Evolutionary conservation across 75 land plant species (phyloP).

Genomic region (Cupressus sempervirens): DNA sequence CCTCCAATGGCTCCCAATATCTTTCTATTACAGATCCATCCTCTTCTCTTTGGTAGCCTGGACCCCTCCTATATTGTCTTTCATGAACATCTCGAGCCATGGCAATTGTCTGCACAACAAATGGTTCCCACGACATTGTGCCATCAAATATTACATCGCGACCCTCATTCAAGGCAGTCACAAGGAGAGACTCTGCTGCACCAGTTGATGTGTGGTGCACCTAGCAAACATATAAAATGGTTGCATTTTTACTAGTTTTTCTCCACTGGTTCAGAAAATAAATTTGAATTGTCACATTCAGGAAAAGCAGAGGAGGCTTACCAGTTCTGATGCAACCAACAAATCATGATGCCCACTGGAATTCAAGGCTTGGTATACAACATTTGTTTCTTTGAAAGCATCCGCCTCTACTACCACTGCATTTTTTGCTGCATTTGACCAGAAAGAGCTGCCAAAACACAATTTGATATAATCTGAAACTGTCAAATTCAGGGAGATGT

Average conservation of each 20-base stretch:
- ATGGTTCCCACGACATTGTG: conserved; percentile 85
- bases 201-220: conserved; percentile 84
- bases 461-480: not conserved
- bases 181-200: conserved; percentile 86
- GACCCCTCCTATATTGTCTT: conserved; percentile 69
- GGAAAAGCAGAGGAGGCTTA: conserved; percentile 9
- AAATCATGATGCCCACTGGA: conserved; percentile 63
- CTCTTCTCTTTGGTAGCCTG: conserved; percentile 49
- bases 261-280: not conserved
- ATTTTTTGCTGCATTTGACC: conserved; percentile 59
- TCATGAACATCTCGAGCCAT: conserved; percentile 78
- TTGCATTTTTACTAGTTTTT: not conserved
- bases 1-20: conserved; percentile 75
- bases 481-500: not conserved
- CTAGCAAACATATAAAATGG: conserved; percentile 17
- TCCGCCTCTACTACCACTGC: conserved; percentile 90
- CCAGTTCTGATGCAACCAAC: conserved; percentile 76
- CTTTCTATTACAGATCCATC: conserved; percentile 56
- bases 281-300: not conserved
- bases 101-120: conserved; percentile 74
- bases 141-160: conserved; percentile 92
- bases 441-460: conserved; percentile 51
- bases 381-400: conserved; percentile 89
- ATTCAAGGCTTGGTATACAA: conserved; percentile 66
- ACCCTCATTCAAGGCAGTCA: conserved; percentile 84